phyloP scores from a whole-genome alignment of 306 rosid species.

The Cucurbita ficifolia region DNA sequence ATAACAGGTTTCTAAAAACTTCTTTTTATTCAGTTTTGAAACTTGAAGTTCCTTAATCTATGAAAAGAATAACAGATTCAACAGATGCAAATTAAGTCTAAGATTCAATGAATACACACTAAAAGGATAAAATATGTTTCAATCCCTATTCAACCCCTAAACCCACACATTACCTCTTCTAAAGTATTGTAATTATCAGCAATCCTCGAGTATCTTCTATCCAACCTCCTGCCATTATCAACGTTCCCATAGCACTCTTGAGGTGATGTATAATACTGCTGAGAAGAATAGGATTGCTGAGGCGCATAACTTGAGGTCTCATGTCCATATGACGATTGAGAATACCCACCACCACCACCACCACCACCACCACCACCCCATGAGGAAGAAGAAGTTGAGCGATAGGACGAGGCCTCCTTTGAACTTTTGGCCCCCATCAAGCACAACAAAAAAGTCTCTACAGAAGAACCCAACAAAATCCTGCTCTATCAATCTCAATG shows the following conservation, averaged over 20 bases:
- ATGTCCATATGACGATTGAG: slow-evolving; percentile 18
- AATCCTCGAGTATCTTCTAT: slow-evolving; percentile 67
- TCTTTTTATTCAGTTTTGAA: neutral
- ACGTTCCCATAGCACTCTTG: neutral
- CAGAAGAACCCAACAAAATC: neutral
- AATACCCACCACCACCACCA: slow-evolving; percentile 22
- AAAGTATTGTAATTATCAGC: slow-evolving; percentile 60
- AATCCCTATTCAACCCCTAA: neutral
- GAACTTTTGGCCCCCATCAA: slow-evolving; percentile 76
- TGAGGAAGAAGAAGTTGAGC: slow-evolving; percentile 22
- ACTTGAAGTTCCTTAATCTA: neutral
- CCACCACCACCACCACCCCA: slow-evolving; percentile 23
- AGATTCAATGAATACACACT: neutral
- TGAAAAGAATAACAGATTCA: neutral
- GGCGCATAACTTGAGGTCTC: slow-evolving; percentile 11
- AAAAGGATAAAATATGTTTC: neutral
- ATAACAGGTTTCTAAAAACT: neutral
- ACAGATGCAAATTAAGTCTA: neutral
- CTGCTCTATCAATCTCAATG: neutral
- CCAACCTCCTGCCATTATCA: slow-evolving; percentile 25
- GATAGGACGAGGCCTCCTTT: slow-evolving; percentile 40
- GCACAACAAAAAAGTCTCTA: slow-evolving; percentile 10
- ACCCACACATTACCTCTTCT: slow-evolving; percentile 36
- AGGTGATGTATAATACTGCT: slow-evolving; percentile 12
- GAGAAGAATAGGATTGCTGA: slow-evolving; percentile 16